Evolutionary conservation across 2,329 filamentous ascomycete species (phyloP).

Genomic region (Botrytis medusae): DNA sequence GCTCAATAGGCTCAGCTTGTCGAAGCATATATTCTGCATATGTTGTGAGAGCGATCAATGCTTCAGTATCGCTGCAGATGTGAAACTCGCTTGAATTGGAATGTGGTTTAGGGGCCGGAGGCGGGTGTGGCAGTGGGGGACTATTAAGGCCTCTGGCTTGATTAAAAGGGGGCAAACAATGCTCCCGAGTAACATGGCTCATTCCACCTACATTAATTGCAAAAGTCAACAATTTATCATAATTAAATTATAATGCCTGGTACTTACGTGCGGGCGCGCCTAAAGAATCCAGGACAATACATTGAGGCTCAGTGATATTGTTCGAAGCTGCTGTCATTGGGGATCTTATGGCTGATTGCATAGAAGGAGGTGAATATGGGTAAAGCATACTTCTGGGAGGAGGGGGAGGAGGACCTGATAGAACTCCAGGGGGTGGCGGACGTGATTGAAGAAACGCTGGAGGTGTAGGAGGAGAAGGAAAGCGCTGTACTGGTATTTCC

Average conservation of each 20-base stretch:
- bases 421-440: not conserved
- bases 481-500: not conserved
- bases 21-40: slow-evolving; percentile 33
- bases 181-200: no score
- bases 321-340: not conserved
- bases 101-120: not conserved
- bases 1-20: slow-evolving; percentile 1
- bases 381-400: not conserved
- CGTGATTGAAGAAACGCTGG: not conserved
- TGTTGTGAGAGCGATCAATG: slow-evolving; percentile 26
- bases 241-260: no score
- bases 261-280: no score
- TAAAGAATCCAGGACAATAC: no score
- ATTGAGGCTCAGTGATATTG: no score
- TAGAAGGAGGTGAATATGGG: not conserved
- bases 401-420: not conserved
- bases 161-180: no score
- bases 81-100: slow-evolving; percentile 18
- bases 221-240: no score
- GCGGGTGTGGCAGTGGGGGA: not conserved
- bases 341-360: not conserved
- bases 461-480: not conserved
- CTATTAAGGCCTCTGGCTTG: not conserved
- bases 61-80: slow-evolving; percentile 24
- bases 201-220: no score